These are phyloP conservation scores for Phialemoniopsis sp. DNA, from an alignment of 2,329 filamentous ascomycete species.

Conservation along the genomic window DNA sequence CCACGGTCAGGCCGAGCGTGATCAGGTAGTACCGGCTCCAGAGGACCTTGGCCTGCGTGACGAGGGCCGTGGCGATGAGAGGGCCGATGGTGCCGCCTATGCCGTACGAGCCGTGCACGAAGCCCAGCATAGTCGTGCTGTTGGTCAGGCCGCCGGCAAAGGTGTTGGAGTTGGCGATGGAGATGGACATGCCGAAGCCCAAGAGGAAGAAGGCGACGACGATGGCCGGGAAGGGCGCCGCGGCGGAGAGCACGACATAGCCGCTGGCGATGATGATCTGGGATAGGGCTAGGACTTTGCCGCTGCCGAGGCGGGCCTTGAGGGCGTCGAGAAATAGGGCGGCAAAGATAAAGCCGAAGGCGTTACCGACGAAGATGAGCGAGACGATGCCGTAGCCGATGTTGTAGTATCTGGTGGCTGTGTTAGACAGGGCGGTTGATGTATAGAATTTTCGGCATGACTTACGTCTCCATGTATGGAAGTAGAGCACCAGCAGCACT, in stretches of 20 bases:
- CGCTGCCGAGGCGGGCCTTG: slow-evolving; percentile 59
- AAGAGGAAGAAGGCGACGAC: slow-evolving; percentile 67
- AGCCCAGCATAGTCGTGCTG: slow-evolving; percentile 52
- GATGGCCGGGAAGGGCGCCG: slow-evolving; percentile 67
- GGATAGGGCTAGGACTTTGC: slow-evolving; percentile 56
- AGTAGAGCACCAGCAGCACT: slow-evolving; percentile 73
- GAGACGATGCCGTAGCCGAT: slow-evolving; percentile 79
- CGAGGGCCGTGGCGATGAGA: slow-evolving; percentile 70
- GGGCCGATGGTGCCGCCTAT: slow-evolving; percentile 64
- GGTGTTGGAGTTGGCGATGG: slow-evolving; percentile 53
- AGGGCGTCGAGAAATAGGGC: slow-evolving; percentile 66
- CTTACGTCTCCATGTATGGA: slow-evolving; percentile 69
- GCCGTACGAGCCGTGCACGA: slow-evolving; percentile 65
- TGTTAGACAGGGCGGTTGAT: slow-evolving; percentile 1
- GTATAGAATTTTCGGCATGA: slow-evolving; percentile 1
- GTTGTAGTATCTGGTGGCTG: slow-evolving; percentile 49
- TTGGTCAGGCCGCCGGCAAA: slow-evolving; percentile 33
- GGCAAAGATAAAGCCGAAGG: slow-evolving; percentile 70
- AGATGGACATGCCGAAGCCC: slow-evolving; percentile 53
- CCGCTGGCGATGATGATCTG: slow-evolving; percentile 53
- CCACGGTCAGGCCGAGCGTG: slow-evolving; percentile 50
- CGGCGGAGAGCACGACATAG: slow-evolving; percentile 59
- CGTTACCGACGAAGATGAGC: slow-evolving; percentile 76
- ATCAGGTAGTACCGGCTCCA: slow-evolving; percentile 76
- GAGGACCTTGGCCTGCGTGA: slow-evolving; percentile 34